Conservation (phyloP, 208 protist species). For the Leishmania tarentolae region DNA sequence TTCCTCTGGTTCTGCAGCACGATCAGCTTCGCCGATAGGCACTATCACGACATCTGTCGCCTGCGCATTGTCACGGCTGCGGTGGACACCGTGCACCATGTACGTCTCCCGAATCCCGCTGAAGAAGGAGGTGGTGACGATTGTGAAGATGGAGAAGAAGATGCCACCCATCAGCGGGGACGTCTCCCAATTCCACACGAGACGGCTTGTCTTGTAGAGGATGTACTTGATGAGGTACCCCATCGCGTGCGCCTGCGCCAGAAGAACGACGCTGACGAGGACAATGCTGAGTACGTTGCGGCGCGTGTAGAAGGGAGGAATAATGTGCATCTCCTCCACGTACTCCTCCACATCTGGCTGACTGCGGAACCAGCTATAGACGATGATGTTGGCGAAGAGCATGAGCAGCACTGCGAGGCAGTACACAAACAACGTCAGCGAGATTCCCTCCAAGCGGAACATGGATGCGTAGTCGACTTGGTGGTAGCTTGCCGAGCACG, state of each 20-base stretch:
- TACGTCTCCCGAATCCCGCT: conserved; percentile 25
- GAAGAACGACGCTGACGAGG: conserved; percentile 33
- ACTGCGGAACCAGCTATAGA: conserved; percentile 70
- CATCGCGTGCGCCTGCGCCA: conserved; percentile 52
- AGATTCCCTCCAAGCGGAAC: conserved; percentile 57
- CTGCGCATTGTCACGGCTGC: neutral
- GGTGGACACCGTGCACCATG: conserved; percentile 1
- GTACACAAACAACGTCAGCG: conserved; percentile 63
- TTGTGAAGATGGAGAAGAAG: conserved; percentile 37
- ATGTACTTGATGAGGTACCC: conserved; percentile 71
- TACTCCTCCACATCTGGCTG: conserved; percentile 52
- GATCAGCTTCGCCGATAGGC: neutral
- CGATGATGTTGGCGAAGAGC: conserved; percentile 45
- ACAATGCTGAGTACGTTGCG: conserved; percentile 40
- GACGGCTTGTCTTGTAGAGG: conserved; percentile 54
- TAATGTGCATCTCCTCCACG: conserved; percentile 45
- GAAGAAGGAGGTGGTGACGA: conserved; percentile 14
- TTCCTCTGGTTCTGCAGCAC: neutral
- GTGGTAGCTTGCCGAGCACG: conserved; percentile 62
- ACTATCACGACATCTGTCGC: conserved; percentile 24
- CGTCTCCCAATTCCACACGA: conserved; percentile 80
- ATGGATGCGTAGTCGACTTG: conserved; percentile 58
- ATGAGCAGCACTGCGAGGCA: conserved; percentile 44
- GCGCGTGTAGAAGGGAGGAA: conserved; percentile 66
- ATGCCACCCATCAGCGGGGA: conserved; percentile 65